phyloP scores from a whole-genome alignment of 805 yeast species.

The Barnettozyma siamensis region DNA sequence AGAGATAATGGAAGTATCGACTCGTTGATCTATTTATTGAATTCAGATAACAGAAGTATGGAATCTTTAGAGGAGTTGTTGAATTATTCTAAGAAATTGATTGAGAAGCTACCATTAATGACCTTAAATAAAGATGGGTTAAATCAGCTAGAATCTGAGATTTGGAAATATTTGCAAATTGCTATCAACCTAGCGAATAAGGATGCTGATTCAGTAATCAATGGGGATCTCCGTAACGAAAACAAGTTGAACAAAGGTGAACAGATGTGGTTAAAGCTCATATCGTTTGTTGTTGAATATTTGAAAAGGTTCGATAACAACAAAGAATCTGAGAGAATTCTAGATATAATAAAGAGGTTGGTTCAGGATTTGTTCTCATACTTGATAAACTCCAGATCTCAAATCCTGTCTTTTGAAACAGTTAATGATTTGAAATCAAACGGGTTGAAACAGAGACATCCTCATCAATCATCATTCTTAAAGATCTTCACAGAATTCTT shows the following conservation, averaged over 20 bases:
- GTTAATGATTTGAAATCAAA: constrained; percentile 11
- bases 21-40: constrained; percentile 21
- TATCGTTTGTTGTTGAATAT: constrained; percentile 33
- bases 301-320: constrained; percentile 26
- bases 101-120: constrained; percentile 12
- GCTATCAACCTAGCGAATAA: constrained; percentile 30
- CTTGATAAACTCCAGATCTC: constrained; percentile 29
- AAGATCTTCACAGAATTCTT: constrained; percentile 51
- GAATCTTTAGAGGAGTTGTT: constrained; percentile 23
- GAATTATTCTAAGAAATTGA: constrained; percentile 9
- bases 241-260: constrained; percentile 27
- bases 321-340: constrained; percentile 9
- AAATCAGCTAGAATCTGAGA: constrained; percentile 21
- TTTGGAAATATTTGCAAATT: constrained; percentile 31
- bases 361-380: constrained; percentile 38
- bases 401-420: constrained; percentile 18
- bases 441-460: constrained; percentile 10
- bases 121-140: constrained; percentile 13
- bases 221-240: background rate
- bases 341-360: constrained; percentile 33
- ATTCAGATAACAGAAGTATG: constrained; percentile 9
- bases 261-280: constrained; percentile 33
- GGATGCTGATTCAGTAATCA: constrained; percentile 10
- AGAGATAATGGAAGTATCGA: constrained; percentile 18
- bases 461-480: constrained; percentile 38